phyloP scores from a whole-genome alignment of 495 filamentous ascomycete species.

The Penicillium silybi region DNA sequence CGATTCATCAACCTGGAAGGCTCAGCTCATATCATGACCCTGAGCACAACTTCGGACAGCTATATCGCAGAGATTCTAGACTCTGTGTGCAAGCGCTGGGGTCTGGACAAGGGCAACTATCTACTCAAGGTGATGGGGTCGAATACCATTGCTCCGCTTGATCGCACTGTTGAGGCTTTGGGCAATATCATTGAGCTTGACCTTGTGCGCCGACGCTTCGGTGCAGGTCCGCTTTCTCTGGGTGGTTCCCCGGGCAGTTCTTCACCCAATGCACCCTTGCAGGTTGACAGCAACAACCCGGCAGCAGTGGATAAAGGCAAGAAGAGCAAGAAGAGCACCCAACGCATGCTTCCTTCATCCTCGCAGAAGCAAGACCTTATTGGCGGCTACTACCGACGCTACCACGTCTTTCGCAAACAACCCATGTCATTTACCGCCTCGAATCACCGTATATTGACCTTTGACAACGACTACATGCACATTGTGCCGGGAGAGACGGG shows the following conservation, averaged over 20 bases:
- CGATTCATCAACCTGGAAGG: slow-evolving; percentile 72
- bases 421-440: slow-evolving; percentile 88
- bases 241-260: slow-evolving; percentile 76
- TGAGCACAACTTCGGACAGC: slow-evolving; percentile 87
- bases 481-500: slow-evolving; percentile 73
- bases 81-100: slow-evolving; percentile 81
- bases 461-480: slow-evolving; percentile 95
- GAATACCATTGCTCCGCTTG: slow-evolving; percentile 76
- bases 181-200: slow-evolving; percentile 82
- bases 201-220: slow-evolving; percentile 81
- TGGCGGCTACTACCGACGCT: slow-evolving; percentile 72
- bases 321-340: slow-evolving; percentile 63
- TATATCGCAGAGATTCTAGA: slow-evolving; percentile 93
- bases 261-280: slow-evolving; percentile 72
- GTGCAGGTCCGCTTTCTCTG: slow-evolving; percentile 70
- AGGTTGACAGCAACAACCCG: slow-evolving; percentile 44
- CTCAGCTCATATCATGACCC: slow-evolving; percentile 56
- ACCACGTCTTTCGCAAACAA: slow-evolving; percentile 88
- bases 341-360: slow-evolving; percentile 66
- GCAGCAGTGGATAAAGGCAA: slow-evolving; percentile 58
- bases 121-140: slow-evolving; percentile 83
- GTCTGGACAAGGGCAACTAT: slow-evolving; percentile 84
- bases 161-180: slow-evolving; percentile 85
- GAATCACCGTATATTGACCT: slow-evolving; percentile 76
- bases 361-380: slow-evolving; percentile 75